phyloP scores from a whole-genome alignment of 2,329 filamentous ascomycete genomes.

The Blastomyces silverae region DNA sequence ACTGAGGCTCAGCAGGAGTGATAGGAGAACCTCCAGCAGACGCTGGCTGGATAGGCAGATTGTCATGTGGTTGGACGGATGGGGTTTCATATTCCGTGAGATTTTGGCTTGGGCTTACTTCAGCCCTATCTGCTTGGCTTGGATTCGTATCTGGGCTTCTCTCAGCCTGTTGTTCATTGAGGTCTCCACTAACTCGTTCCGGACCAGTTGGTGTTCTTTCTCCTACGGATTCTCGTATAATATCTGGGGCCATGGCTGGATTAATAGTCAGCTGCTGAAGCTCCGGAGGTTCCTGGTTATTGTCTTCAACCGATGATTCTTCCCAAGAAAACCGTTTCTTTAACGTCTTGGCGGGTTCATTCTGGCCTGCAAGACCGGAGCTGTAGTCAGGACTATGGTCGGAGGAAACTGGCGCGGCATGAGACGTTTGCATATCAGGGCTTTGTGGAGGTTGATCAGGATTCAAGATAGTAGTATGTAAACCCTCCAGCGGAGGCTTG shows the following conservation, averaged over 20 bases:
- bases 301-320: conserved; percentile 21
- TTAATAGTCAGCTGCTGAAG: conserved; percentile 3
- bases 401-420: background rate
- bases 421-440: background rate
- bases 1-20: background rate
- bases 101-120: background rate
- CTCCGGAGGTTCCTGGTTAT: conserved; percentile 15
- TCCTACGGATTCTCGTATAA: background rate
- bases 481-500: background rate
- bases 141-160: background rate
- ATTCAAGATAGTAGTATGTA: background rate
- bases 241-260: background rate
- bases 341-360: conserved; percentile 26
- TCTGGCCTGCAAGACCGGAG: conserved; percentile 10
- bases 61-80: background rate
- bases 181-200: background rate
- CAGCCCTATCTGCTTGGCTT: background rate
- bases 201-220: conserved; percentile 3
- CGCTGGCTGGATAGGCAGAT: background rate
- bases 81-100: conserved; percentile 6
- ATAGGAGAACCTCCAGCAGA: background rate
- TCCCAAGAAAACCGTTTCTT: conserved; percentile 44
- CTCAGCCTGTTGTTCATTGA: background rate
- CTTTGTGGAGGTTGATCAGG: background rate
- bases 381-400: background rate